phyloP scores from a whole-genome alignment of 2,329 filamentous ascomycete genomes.

The Dactylellina sp. region DNA sequence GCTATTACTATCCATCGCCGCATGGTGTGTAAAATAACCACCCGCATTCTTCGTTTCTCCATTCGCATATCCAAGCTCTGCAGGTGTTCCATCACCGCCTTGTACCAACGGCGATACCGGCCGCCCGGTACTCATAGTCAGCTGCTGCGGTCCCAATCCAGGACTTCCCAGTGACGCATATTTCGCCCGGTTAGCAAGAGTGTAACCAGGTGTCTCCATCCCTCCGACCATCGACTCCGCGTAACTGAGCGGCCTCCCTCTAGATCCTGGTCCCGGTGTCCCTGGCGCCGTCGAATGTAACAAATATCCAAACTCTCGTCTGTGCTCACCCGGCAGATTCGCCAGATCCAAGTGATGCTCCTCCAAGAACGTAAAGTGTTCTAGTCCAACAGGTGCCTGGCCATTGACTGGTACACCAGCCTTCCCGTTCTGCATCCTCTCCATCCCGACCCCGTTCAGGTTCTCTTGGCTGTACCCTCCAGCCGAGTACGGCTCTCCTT shows the following conservation, averaged over 20 bases:
- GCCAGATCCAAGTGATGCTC: slow-evolving; percentile 45
- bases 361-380: slow-evolving; percentile 44
- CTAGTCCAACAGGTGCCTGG: slow-evolving; percentile 27
- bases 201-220: slow-evolving; percentile 14
- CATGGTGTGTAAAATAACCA: slow-evolving; percentile 17
- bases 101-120: slow-evolving; percentile 32
- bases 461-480: not conserved
- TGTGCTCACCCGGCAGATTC: slow-evolving; percentile 26
- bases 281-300: slow-evolving; percentile 22
- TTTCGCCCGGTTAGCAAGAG: not conserved
- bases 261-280: slow-evolving; percentile 4
- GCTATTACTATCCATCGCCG: slow-evolving; percentile 36
- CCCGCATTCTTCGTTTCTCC: no score
- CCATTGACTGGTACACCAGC: slow-evolving; percentile 8
- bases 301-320: slow-evolving; percentile 38
- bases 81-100: not conserved
- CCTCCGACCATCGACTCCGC: not conserved
- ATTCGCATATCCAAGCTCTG: no score
- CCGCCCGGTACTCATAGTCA: slow-evolving; percentile 21
- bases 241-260: no score
- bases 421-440: slow-evolving; percentile 39
- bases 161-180: slow-evolving; percentile 34
- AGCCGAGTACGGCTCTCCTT: slow-evolving; percentile 66
- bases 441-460: slow-evolving; percentile 13
- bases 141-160: slow-evolving; percentile 14